phyloP scores from a whole-genome alignment of 495 filamentous ascomycete genomes.

The Haplographium delicatum region DNA sequence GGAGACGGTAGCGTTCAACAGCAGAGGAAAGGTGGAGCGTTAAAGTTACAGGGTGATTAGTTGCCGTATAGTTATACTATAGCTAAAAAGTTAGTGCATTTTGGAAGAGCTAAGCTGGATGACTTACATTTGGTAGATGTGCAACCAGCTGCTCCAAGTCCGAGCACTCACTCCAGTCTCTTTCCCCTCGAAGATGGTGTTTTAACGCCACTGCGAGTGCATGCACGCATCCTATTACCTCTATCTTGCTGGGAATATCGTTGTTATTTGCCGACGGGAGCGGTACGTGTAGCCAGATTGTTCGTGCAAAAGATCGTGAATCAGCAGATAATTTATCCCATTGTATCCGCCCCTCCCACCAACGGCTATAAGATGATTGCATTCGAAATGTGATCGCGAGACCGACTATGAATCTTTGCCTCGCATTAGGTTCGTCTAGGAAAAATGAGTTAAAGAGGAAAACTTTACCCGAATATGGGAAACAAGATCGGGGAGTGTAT shows the following conservation, averaged over 20 bases:
- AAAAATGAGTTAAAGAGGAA: neutral
- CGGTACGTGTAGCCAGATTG: slow-evolving; percentile 27
- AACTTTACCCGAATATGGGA: slow-evolving; percentile 24
- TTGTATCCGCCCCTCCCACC: slow-evolving; percentile 30
- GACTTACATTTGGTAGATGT: slow-evolving; percentile 16
- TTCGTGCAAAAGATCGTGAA: slow-evolving; percentile 24
- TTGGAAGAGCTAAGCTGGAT: neutral
- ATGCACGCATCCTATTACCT: slow-evolving; percentile 14
- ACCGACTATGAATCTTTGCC: slow-evolving; percentile 23
- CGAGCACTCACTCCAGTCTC: slow-evolving; percentile 22
- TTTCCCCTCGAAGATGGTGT: slow-evolving; percentile 25
- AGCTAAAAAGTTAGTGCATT: neutral
- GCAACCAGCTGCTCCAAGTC: slow-evolving; percentile 17
- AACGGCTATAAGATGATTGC: slow-evolving; percentile 27
- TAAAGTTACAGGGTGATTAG: slow-evolving; percentile 25
- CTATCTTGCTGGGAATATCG: slow-evolving; percentile 14
- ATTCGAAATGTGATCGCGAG: slow-evolving; percentile 30
- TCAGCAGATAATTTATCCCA: slow-evolving; percentile 27
- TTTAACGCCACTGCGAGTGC: slow-evolving; percentile 26
- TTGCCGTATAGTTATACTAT: slow-evolving; percentile 9
- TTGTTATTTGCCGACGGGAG: neutral
- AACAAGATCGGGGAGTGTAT: slow-evolving; percentile 27
- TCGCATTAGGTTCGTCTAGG: neutral
- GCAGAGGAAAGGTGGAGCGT: slow-evolving; percentile 21
- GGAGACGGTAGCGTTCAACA: slow-evolving; percentile 21